phyloP scores from a whole-genome alignment of 2,329 filamentous ascomycete genomes.

The Pestalotiopsis sp. region DNA sequence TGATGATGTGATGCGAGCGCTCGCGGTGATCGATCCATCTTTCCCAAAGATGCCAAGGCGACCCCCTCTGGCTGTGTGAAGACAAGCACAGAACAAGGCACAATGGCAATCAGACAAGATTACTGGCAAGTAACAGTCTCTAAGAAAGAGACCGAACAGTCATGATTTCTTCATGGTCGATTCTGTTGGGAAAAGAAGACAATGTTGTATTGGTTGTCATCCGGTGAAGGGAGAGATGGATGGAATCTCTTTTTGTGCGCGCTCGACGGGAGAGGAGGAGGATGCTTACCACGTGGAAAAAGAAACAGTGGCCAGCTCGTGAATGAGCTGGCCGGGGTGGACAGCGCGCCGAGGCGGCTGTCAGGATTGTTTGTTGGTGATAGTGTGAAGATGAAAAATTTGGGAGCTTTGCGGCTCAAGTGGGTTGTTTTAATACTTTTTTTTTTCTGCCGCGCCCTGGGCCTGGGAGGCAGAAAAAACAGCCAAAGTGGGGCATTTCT shows the following conservation, averaged over 20 bases:
- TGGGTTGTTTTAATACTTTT: slow-evolving; percentile 31
- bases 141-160: slow-evolving; percentile 66
- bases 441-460: neutral
- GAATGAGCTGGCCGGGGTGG: neutral
- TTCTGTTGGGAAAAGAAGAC: slow-evolving; percentile 89
- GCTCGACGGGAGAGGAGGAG: slow-evolving; percentile 1
- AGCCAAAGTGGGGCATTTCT: slow-evolving; percentile 13
- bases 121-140: slow-evolving; percentile 92
- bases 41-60: neutral
- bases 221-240: slow-evolving; percentile 47
- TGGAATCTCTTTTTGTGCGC: neutral
- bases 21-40: neutral
- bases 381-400: neutral
- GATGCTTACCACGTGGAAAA: neutral
- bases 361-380: neutral
- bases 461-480: slow-evolving; percentile 13
- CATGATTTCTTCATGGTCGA: slow-evolving; percentile 81
- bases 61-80: neutral
- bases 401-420: slow-evolving; percentile 16
- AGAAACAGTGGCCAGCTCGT: neutral
- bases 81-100: neutral
- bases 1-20: slow-evolving; percentile 1
- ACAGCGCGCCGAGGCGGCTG: neutral
- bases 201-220: slow-evolving; percentile 69
- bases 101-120: slow-evolving; percentile 66